Conservation (phyloP, 768 basidiomycete genomes). For the Trametes cinnabarina region DNA sequence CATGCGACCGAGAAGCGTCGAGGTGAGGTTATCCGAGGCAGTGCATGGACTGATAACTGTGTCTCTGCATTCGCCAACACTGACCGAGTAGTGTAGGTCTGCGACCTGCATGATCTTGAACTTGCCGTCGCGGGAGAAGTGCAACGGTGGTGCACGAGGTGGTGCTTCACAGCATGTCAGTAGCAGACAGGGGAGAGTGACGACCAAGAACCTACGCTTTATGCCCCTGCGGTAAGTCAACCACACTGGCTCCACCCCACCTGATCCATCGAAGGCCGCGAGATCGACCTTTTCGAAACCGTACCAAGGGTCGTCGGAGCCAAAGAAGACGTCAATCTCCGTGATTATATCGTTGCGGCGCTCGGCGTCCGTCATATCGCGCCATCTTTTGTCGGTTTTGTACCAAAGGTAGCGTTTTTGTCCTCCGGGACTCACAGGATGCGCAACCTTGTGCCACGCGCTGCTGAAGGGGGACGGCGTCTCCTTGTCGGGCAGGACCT, state of each 20-base stretch:
- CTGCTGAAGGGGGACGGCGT: constrained; percentile 44
- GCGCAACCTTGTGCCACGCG: constrained; percentile 62
- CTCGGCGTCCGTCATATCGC: constrained; percentile 58
- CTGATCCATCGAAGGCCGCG: constrained; percentile 47
- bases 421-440: constrained; percentile 36
- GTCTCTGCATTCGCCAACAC: constrained; percentile 74
- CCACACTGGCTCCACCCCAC: constrained; percentile 49
- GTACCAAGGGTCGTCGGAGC: constrained; percentile 80
- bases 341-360: constrained; percentile 66
- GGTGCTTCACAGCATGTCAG: constrained; percentile 41
- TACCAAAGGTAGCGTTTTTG: constrained; percentile 78
- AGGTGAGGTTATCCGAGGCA: constrained; percentile 76
- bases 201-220: constrained; percentile 50
- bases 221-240: constrained; percentile 71
- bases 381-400: constrained; percentile 59
- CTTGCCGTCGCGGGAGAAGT: constrained; percentile 78
- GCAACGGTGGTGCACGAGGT: constrained; percentile 73
- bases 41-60: constrained; percentile 50
- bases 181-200: background rate
- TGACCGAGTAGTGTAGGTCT: constrained; percentile 90
- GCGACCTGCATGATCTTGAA: constrained; percentile 92
- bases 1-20: constrained; percentile 63
- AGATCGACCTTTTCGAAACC: constrained; percentile 77
- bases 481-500: constrained; percentile 57
- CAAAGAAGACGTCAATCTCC: constrained; percentile 88